Conservation (phyloP, 1,284 basidiomycete species). For the Rhizoctonia solani region DNA sequence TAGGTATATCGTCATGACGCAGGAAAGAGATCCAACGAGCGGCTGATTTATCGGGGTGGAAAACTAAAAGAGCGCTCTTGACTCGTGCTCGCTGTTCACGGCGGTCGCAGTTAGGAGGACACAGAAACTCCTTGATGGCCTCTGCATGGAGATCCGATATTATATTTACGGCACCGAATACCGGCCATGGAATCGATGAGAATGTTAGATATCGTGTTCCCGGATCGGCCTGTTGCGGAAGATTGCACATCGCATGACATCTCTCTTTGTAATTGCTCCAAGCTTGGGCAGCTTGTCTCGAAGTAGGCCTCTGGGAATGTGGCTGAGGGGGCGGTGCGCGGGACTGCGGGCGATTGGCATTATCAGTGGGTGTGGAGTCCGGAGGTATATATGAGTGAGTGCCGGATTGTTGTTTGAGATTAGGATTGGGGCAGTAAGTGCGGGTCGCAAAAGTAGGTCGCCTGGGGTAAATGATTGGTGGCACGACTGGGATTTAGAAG, state of each 20-base stretch:
- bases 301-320: conserved; percentile 7
- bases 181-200: conserved; percentile 33
- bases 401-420: background rate
- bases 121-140: conserved; percentile 21
- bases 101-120: conserved; percentile 9
- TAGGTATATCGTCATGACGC: conserved; percentile 3
- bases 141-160: conserved; percentile 12
- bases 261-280: conserved; percentile 28
- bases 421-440: conserved; percentile 23
- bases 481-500: background rate
- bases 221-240: background rate
- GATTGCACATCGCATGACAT: conserved; percentile 20
- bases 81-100: conserved; percentile 24
- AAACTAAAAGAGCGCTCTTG: conserved; percentile 30
- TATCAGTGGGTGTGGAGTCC: conserved; percentile 3
- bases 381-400: conserved; percentile 1
- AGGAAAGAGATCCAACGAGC: conserved; percentile 23
- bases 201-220: conserved; percentile 14
- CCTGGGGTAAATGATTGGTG: conserved; percentile 13
- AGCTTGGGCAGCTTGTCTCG: conserved; percentile 13
- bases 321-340: conserved; percentile 30
- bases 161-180: conserved; percentile 26
- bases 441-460: conserved; percentile 21
- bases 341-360: background rate
- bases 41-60: conserved; percentile 30